phyloP scores from a whole-genome alignment of 1,284 basidiomycete species.

The Kwoniella shivajii region DNA sequence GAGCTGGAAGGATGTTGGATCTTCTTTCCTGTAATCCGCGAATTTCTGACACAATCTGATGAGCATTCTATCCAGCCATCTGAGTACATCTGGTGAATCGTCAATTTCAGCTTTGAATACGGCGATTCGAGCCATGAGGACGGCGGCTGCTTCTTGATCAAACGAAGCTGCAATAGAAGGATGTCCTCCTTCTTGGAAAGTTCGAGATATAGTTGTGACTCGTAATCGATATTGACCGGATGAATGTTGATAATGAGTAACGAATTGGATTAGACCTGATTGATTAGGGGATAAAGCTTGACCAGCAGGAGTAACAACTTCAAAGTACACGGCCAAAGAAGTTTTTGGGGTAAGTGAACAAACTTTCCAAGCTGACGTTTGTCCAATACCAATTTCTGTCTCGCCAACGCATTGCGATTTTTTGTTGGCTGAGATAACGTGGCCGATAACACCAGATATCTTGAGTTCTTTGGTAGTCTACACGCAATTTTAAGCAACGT shows the following conservation, averaged over 20 bases:
- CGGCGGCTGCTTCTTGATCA: conserved; percentile 97
- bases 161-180: conserved; percentile 91
- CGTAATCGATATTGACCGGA: conserved; percentile 92
- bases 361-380: conserved; percentile 99
- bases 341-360: conserved; percentile 88
- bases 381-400: conserved; percentile 98
- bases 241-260: conserved; percentile 98
- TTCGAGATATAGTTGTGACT: conserved; percentile 94
- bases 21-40: conserved; percentile 98
- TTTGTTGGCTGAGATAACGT: conserved; percentile 95
- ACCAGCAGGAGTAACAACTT: conserved; percentile 98
- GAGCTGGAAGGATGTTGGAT: conserved; percentile 90
- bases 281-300: conserved; percentile 89
- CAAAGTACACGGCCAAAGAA: conserved; percentile 93
- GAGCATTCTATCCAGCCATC: conserved; percentile 98
- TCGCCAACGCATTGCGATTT: conserved; percentile 97
- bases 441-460: conserved; percentile 96
- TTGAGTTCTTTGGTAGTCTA: conserved; percentile 98
- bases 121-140: conserved; percentile 97
- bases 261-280: conserved; percentile 95
- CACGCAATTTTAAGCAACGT: neutral
- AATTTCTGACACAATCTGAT: conserved; percentile 99
- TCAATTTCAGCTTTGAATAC: conserved; percentile 99
- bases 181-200: conserved; percentile 95
- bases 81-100: conserved; percentile 92